Evolutionary conservation across 345 rosid genomes (phyloP).

Genomic region (Bruguiera sexangula): DNA sequence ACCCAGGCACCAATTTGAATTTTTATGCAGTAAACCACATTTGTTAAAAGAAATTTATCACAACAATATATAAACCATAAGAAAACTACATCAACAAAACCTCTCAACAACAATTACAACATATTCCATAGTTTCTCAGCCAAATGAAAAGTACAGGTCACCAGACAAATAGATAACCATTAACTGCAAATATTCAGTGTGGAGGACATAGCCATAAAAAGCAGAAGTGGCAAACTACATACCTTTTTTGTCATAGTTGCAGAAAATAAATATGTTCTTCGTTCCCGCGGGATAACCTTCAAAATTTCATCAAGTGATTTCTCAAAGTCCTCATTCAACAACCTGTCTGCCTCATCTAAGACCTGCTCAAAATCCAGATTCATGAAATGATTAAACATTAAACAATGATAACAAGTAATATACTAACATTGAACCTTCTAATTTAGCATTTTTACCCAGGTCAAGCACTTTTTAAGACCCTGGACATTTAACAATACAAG

Average conservation of each 20-base stretch:
- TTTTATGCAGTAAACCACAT: too few relatives aligned
- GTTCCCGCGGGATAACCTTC: slow-evolving; percentile 60
- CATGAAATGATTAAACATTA: not conserved
- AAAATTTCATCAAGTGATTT: slow-evolving; percentile 79
- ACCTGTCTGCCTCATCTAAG: slow-evolving; percentile 92
- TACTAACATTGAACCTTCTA: too few relatives aligned
- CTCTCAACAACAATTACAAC: too few relatives aligned
- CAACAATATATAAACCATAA: too few relatives aligned
- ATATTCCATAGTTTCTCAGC: too few relatives aligned
- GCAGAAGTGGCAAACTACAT: not conserved
- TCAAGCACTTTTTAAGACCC: not conserved
- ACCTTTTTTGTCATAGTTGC: slow-evolving; percentile 99
- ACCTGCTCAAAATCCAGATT: slow-evolving; percentile 46
- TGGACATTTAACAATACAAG: not conserved
- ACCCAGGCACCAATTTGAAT: too few relatives aligned
- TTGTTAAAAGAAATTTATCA: too few relatives aligned
- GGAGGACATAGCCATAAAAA: too few relatives aligned
- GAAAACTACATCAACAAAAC: too few relatives aligned
- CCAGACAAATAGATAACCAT: too few relatives aligned
- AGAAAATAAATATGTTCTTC: slow-evolving; percentile 84
- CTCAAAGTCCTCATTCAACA: slow-evolving; percentile 93
- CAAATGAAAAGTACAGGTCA: too few relatives aligned
- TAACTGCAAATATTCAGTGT: too few relatives aligned
- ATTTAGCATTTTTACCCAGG: slow-evolving; percentile 3
- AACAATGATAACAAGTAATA: not conserved